phyloP scores from a whole-genome alignment of 257 asterid species.

The Sherardia arvensis region DNA sequence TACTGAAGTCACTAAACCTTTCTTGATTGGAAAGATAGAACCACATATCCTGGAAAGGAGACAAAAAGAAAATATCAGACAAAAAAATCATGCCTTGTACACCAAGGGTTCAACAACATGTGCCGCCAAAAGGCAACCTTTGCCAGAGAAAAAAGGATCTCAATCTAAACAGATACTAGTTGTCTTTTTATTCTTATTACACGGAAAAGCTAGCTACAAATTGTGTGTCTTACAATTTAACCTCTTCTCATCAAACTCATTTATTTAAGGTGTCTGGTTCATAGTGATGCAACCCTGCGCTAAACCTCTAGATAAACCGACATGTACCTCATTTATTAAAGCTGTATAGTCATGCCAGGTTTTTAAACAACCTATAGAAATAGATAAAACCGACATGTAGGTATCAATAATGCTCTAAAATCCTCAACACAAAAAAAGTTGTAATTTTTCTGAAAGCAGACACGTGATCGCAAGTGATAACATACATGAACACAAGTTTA shows the following conservation, averaged over 20 bases:
- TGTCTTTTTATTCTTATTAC: not conserved
- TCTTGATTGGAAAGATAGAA: constrained; percentile 74
- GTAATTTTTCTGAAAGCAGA: not conserved
- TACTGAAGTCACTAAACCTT: constrained; percentile 63
- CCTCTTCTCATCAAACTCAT: not conserved
- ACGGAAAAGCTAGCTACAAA: not conserved
- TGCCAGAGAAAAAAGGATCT: not conserved
- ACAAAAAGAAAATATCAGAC: not conserved
- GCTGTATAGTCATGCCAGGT: not conserved
- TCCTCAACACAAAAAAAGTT: too few species aligned
- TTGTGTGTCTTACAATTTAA: not conserved
- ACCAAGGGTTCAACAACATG: not conserved
- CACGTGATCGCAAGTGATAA: not conserved
- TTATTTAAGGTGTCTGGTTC: not conserved
- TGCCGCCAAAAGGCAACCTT: not conserved
- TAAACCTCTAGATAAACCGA: too few species aligned
- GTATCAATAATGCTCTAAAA: too few species aligned
- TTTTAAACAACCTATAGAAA: not conserved
- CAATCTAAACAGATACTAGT: too few species aligned
- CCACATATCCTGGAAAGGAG: constrained; percentile 79
- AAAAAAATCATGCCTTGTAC: not conserved
- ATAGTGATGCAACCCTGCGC: not conserved
- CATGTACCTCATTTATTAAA: too few species aligned
- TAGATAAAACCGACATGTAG: too few species aligned
- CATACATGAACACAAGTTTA: not conserved